A percentile compares a stretch with the other conserved stretches of the same genome.
Evolutionary conservation across 805 yeast species (phyloP).

Genomic region (Teunomyces aglyptinius): DNA sequence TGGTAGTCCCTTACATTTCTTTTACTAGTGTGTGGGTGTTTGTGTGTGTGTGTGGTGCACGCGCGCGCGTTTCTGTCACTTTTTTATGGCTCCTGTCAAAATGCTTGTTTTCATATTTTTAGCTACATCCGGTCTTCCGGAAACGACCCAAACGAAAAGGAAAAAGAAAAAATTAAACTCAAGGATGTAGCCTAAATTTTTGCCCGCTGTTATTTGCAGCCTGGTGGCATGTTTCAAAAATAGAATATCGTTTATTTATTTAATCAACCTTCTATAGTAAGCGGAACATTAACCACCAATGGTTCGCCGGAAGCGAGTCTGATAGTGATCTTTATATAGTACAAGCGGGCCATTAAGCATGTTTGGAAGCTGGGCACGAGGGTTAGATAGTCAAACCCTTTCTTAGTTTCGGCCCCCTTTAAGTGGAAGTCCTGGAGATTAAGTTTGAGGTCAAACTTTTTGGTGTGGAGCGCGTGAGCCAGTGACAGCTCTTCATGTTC

Average conservation of each 20-base stretch:
- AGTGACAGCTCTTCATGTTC: conserved; percentile 7
- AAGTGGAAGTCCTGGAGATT: conserved; percentile 28
- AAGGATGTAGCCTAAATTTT: too few relatives aligned
- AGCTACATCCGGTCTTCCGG: too few relatives aligned
- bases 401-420: conserved; percentile 22
- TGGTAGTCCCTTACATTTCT: too few relatives aligned
- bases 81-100: too few relatives aligned
- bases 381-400: conserved; percentile 28
- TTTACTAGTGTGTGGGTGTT: too few relatives aligned
- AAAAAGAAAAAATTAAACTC: too few relatives aligned
- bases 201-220: too few relatives aligned
- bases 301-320: conserved; percentile 29
- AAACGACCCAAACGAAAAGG: too few relatives aligned
- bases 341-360: conserved; percentile 35
- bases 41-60: too few relatives aligned
- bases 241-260: not conserved
- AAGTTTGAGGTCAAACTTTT: conserved; percentile 28
- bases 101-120: too few relatives aligned
- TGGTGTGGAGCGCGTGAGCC: conserved; percentile 20
- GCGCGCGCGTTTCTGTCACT: too few relatives aligned
- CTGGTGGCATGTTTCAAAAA: not conserved
- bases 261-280: conserved; percentile 21
- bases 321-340: conserved; percentile 32
- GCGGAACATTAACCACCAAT: conserved; percentile 35
- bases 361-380: conserved; percentile 41